Evolutionary conservation across 1,284 basidiomycete species (phyloP).

Genomic region (Tetrapyrgos nigripes): DNA sequence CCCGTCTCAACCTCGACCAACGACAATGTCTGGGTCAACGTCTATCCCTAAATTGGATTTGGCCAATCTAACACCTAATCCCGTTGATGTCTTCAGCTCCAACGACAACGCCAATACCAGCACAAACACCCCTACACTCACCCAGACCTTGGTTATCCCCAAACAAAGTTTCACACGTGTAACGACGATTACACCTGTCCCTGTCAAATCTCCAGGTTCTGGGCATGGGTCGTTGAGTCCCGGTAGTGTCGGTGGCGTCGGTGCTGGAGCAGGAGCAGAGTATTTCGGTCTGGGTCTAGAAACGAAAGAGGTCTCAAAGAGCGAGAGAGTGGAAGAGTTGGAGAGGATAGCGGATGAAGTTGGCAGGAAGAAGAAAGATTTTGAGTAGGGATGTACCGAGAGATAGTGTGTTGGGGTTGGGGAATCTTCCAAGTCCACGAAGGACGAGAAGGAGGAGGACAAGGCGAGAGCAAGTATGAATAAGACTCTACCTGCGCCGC

Average conservation of each 20-base stretch:
- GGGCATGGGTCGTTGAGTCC: not conserved
- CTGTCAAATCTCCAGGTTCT: no score
- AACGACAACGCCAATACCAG: no score
- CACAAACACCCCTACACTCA: slow-evolving; percentile 51
- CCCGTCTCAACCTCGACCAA: no score
- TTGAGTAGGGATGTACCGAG: slow-evolving; percentile 47
- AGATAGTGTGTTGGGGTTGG: slow-evolving; percentile 22
- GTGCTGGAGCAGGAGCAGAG: not conserved
- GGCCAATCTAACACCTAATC: slow-evolving; percentile 46
- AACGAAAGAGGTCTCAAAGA: slow-evolving; percentile 41
- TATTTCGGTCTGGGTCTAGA: not conserved
- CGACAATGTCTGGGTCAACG: no score
- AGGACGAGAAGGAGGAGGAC: slow-evolving; percentile 25
- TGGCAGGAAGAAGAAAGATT: slow-evolving; percentile 41
- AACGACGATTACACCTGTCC: slow-evolving; percentile 1
- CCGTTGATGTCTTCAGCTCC: no score
- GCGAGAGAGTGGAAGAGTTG: slow-evolving; percentile 64
- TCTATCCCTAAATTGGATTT: slow-evolving; percentile 45
- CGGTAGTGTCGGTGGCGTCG: not conserved
- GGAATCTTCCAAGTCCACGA: no score
- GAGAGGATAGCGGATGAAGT: slow-evolving; percentile 73
- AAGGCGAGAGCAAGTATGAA: slow-evolving; percentile 32
- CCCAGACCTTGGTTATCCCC: slow-evolving; percentile 68
- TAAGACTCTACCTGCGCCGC: slow-evolving; percentile 67
- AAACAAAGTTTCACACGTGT: slow-evolving; percentile 39